Percentiles rank a stretch among this genome's conserved stretches.
phyloP scores from a whole-genome alignment of 331 rosid species.

The Saraca asoca region DNA sequence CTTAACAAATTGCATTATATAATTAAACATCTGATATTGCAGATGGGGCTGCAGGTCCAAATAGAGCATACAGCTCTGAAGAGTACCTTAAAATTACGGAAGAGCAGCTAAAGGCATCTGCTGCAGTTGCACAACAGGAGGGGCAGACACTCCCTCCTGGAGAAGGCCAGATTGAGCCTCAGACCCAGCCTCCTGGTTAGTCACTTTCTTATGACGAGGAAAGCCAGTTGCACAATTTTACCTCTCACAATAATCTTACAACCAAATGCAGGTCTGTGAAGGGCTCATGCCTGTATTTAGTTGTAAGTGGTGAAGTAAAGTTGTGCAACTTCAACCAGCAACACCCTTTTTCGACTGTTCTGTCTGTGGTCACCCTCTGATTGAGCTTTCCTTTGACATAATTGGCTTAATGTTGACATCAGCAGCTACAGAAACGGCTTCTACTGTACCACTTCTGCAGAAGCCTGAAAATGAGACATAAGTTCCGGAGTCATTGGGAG shows the following conservation, averaged over 20 bases:
- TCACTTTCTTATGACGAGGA: slow-evolving; percentile 12
- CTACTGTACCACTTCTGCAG: slow-evolving; percentile 32
- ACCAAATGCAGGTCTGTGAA: too few species aligned
- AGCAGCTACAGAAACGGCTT: slow-evolving; percentile 34
- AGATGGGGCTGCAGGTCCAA: slow-evolving; percentile 51
- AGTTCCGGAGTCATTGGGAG: slow-evolving; percentile 14
- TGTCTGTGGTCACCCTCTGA: neutral
- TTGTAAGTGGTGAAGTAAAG: too few species aligned
- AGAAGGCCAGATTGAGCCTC: slow-evolving; percentile 48
- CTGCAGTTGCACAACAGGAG: slow-evolving; percentile 57
- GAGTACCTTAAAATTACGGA: slow-evolving; percentile 83
- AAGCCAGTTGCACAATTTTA: too few species aligned
- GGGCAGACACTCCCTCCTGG: slow-evolving; percentile 44
- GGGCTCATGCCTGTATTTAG: too few species aligned
- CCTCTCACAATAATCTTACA: neutral
- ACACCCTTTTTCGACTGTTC: neutral
- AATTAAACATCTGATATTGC: slow-evolving; percentile 36
- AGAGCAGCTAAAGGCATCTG: slow-evolving; percentile 71
- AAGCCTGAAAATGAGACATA: slow-evolving; percentile 38
- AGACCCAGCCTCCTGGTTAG: slow-evolving; percentile 58
- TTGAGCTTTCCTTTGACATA: neutral
- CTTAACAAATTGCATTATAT: slow-evolving; percentile 24
- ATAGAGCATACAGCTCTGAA: slow-evolving; percentile 68
- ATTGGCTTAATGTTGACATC: slow-evolving; percentile 18
- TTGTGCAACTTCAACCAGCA: neutral